Evolutionary conservation across 2,329 filamentous ascomycete genomes (phyloP), one percentile per base, ranked within the genome.

Genomic region (Diplocarpon rosae): DNA sequence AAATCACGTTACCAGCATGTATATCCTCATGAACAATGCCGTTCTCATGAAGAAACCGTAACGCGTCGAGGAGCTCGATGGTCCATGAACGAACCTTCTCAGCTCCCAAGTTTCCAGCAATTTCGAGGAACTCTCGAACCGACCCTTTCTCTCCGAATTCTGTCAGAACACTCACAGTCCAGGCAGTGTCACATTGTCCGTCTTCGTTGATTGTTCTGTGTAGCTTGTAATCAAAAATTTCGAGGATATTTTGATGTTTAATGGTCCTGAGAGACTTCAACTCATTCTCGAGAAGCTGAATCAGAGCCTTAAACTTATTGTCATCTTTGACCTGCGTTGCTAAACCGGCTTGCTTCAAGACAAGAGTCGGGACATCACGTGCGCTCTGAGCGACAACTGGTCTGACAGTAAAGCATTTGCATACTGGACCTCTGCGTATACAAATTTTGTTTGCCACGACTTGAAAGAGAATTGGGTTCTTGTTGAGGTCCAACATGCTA

Each of bases 21-120:
- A 95, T 79, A 57, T 85, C 79, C 59, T 85, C 84, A 63, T 96
- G 92, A 17, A 86, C 71, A 45, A 95, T 72, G 15, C 87, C 87
- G 59, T 85, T 81, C 52, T 83, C 82, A 64, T 96, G 90, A 42
- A 94, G 77, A 61, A 83, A 94, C 47, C 87, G 84, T 24, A 98
- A 69, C 0, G 83, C 92, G 65, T 95, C 87, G 20, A 98, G 74
- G 14, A 98, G 71, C 57, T 95, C 87, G 47, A 89, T 79, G n/a
- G 87, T 92, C 83, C 88, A 96, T 17, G 85, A 80, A 42, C 88
- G 82, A 36, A 89, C 80, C 60, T 82, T 89, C 51, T 77, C 76
- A 41, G 85, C 75, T 34, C 83, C 76, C 40, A 95, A 68, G 27
- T 75, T 75, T 4, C 84, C 86, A 34, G 87, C 78, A 48, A 90